Conservation (phyloP, 192 early-diverging fungal species). For the Coemansia sp. region DNA sequence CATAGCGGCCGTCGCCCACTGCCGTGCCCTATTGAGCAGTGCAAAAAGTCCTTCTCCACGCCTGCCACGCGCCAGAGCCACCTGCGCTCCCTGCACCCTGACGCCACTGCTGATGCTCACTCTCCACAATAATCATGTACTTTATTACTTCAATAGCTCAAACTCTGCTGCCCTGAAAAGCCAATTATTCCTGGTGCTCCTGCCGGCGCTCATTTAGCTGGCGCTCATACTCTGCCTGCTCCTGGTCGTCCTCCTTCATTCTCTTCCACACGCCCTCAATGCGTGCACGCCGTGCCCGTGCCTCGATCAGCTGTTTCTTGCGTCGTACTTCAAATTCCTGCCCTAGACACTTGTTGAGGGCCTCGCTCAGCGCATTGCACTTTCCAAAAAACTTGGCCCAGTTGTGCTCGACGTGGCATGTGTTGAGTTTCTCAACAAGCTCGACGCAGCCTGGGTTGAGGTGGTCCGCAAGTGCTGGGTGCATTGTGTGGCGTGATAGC, state of each 20-base stretch:
- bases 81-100: slow-evolving; percentile 32
- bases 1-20: slow-evolving; percentile 41
- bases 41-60: slow-evolving; percentile 41
- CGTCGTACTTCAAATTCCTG: slow-evolving; percentile 47
- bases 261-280: slow-evolving; percentile 26
- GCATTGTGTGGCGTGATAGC: slow-evolving; percentile 22
- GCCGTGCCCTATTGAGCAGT: slow-evolving; percentile 31
- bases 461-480: slow-evolving; percentile 51
- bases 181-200: not conserved
- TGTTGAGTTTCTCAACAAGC: slow-evolving; percentile 38
- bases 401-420: slow-evolving; percentile 43
- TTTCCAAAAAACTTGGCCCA: slow-evolving; percentile 55
- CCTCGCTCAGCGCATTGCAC: slow-evolving; percentile 55
- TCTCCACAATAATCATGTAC: slow-evolving; percentile 1
- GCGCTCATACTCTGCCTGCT: slow-evolving; percentile 38
- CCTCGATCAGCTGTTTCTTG: slow-evolving; percentile 47
- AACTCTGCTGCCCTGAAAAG: not conserved
- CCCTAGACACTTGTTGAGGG: slow-evolving; percentile 48
- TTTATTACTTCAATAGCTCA: not conserved
- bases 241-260: slow-evolving; percentile 32
- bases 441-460: slow-evolving; percentile 52
- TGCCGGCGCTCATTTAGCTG: slow-evolving; percentile 2
- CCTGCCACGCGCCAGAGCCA: slow-evolving; percentile 39
- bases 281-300: slow-evolving; percentile 32
- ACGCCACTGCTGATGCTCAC: slow-evolving; percentile 10